These are phyloP conservation scores for Verticillium klebahnii DNA, from an alignment of 2,329 filamentous ascomycete species.

Conservation along the genomic window DNA sequence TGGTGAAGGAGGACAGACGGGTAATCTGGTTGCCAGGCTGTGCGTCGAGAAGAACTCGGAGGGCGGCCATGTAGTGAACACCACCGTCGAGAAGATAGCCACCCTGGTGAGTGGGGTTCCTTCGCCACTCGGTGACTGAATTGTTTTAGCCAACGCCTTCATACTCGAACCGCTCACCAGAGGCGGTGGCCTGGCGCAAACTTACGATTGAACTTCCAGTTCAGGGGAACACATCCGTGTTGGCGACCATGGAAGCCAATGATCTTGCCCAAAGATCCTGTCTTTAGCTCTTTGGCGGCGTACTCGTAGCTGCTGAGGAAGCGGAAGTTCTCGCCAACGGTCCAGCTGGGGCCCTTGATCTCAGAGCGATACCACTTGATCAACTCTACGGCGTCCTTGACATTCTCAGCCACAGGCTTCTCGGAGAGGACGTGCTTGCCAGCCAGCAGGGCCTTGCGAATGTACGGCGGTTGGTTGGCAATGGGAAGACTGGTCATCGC, in stretches of 20 bases:
- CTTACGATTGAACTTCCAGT: constrained; percentile 1
- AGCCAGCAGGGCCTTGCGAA: constrained; percentile 43
- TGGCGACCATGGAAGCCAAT: constrained; percentile 23
- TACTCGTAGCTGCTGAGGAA: constrained; percentile 53
- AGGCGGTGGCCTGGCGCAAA: neutral
- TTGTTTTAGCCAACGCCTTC: neutral
- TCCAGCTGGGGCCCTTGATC: constrained; percentile 38
- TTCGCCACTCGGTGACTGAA: constrained; percentile 44
- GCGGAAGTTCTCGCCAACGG: constrained; percentile 70
- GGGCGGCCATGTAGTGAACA: constrained; percentile 64
- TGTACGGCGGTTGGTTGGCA: constrained; percentile 50
- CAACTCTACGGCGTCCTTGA: constrained; percentile 37
- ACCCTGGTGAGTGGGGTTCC: constrained; percentile 65
- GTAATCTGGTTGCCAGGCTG: constrained; percentile 22
- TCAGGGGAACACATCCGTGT: neutral
- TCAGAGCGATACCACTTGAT: constrained; percentile 27
- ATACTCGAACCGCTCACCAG: neutral
- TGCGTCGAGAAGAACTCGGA: constrained; percentile 50
- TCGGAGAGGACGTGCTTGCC: constrained; percentile 54
- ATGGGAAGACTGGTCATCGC: constrained; percentile 47
- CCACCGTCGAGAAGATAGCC: constrained; percentile 74
- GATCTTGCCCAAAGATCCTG: constrained; percentile 41
- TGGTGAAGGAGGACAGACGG: constrained; percentile 47
- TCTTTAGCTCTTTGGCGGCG: constrained; percentile 32
- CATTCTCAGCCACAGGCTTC: constrained; percentile 45